Evolutionary conservation across 225 moss, liverwort and hornwort species (phyloP).

Genomic region (Polytrichum commune): DNA sequence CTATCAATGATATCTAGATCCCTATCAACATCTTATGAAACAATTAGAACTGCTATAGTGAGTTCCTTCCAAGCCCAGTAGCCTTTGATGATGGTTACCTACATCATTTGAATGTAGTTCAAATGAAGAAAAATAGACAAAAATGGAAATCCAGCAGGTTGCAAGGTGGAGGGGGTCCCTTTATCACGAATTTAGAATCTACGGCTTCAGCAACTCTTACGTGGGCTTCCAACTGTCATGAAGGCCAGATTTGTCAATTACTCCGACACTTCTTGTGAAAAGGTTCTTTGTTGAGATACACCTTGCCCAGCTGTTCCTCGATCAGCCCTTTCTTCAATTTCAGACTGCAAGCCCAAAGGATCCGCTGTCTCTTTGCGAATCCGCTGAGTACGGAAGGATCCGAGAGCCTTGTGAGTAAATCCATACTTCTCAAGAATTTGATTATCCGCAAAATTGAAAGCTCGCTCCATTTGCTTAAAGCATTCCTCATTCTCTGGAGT

Average conservation of each 20-base stretch:
- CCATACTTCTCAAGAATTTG: slow-evolving; percentile 64
- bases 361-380: slow-evolving; percentile 39
- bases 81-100: neutral
- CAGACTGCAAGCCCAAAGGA: slow-evolving; percentile 32
- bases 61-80: neutral
- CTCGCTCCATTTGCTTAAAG: slow-evolving; percentile 65
- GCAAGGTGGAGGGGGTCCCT: neutral
- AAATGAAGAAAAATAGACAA: neutral
- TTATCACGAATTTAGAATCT: neutral
- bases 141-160: neutral
- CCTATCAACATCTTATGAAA: neutral
- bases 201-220: neutral
- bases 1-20: neutral
- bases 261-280: neutral
- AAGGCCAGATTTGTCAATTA: neutral
- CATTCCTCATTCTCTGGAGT: slow-evolving; percentile 52
- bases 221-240: neutral
- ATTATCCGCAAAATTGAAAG: slow-evolving; percentile 77
- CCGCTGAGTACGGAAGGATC: slow-evolving; percentile 46
- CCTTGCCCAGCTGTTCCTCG: neutral
- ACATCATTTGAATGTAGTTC: neutral
- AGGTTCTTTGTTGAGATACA: neutral
- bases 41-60: neutral
- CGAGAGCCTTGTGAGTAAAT: slow-evolving; percentile 47
- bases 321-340: neutral